Evolutionary conservation across 306 rosid species (phyloP).

Genomic region (Sesbania bispinosa): DNA sequence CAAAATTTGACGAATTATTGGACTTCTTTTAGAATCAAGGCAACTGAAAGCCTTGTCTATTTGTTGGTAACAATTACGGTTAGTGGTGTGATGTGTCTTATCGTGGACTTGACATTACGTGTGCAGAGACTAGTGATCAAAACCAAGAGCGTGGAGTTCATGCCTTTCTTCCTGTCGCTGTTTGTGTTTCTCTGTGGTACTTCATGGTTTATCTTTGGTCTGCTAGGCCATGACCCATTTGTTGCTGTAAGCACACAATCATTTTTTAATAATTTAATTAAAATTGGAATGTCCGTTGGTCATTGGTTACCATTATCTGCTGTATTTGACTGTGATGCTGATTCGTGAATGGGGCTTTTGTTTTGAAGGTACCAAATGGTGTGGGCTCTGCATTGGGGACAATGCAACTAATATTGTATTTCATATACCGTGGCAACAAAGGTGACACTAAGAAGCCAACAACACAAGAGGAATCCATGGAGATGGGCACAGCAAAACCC

Average conservation of each 20-base stretch:
- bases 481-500: constrained; percentile 48
- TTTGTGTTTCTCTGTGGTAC: constrained; percentile 80
- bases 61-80: too few relatives aligned
- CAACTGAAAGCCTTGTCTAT: too few relatives aligned
- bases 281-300: not conserved
- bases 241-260: constrained; percentile 44
- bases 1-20: too few relatives aligned
- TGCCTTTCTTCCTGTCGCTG: constrained; percentile 87
- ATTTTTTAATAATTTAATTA: not conserved
- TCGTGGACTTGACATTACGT: too few relatives aligned
- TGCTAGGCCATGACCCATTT: constrained; percentile 68
- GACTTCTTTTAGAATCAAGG: too few relatives aligned
- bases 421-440: constrained; percentile 50
- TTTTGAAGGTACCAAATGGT: constrained; percentile 69
- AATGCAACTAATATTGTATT: constrained; percentile 63
- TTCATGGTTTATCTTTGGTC: constrained; percentile 73
- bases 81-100: too few relatives aligned
- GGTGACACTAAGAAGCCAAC: constrained; percentile 33
- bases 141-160: constrained; percentile 85
- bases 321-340: not conserved
- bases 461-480: constrained; percentile 35
- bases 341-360: not conserved
- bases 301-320: not conserved
- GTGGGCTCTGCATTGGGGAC: constrained; percentile 67
- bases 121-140: constrained; percentile 69